These are phyloP conservation scores for Pseudogymnoascus sp. DNA, from an alignment of 2,329 filamentous ascomycete species.

Conservation along the genomic window DNA sequence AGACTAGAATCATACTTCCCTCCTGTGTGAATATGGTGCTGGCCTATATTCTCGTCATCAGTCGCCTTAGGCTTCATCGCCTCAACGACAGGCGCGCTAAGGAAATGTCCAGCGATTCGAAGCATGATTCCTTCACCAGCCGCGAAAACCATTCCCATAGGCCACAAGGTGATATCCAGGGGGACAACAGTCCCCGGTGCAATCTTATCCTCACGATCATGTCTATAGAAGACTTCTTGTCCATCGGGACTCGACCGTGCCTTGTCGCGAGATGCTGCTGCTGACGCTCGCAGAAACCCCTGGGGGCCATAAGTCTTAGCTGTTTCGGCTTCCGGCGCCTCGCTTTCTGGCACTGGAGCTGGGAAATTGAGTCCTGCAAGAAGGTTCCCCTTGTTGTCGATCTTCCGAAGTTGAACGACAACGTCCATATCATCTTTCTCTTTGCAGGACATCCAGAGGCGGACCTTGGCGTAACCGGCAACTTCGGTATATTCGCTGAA, in stretches of 20 bases:
- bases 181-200: conserved; percentile 13
- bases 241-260: too few species aligned
- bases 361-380: conserved; percentile 40
- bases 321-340: too few species aligned
- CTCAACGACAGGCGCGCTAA: too few species aligned
- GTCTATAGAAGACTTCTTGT: neutral
- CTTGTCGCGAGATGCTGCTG: too few species aligned
- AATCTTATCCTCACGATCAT: conserved; percentile 13
- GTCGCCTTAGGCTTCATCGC: too few species aligned
- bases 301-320: too few species aligned
- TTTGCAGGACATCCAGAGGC: conserved; percentile 38
- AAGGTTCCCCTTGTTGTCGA: conserved; percentile 35
- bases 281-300: too few species aligned
- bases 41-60: too few species aligned
- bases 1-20: too few species aligned
- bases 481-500: conserved; percentile 35
- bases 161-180: conserved; percentile 17
- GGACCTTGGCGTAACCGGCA: conserved; percentile 40
- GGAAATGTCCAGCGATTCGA: neutral
- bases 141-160: conserved; percentile 17
- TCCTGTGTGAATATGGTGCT: too few species aligned
- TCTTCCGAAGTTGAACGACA: conserved; percentile 39
- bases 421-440: conserved; percentile 39
- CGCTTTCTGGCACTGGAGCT: neutral
- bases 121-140: conserved; percentile 13